phyloP scores from a whole-genome alignment of 257 asterid genomes.

The Henckelia pumila region DNA sequence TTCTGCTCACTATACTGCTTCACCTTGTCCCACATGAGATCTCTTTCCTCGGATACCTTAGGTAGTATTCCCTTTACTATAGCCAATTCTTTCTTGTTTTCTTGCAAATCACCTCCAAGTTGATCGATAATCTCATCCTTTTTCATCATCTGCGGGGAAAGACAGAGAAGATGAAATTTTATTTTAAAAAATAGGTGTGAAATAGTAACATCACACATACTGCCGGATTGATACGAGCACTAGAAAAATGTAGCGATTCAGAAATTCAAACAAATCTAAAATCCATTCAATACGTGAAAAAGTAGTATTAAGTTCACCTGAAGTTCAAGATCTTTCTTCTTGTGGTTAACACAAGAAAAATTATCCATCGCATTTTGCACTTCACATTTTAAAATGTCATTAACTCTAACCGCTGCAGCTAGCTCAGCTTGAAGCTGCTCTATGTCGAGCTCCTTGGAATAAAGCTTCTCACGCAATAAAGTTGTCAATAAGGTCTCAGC shows the following conservation, averaged over 20 bases:
- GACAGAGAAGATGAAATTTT: not conserved
- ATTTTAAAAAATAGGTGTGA: too few species aligned
- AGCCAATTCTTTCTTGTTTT: slow-evolving; percentile 64
- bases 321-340: slow-evolving; percentile 81
- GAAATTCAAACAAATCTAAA: not conserved
- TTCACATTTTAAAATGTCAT: slow-evolving; percentile 79
- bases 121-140: slow-evolving; percentile 72
- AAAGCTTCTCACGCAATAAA: slow-evolving; percentile 81
- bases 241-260: not conserved
- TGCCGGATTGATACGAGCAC: not conserved
- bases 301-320: slow-evolving; percentile 47
- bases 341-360: slow-evolving; percentile 71
- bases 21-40: slow-evolving; percentile 83
- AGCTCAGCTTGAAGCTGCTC: slow-evolving; percentile 95
- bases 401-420: slow-evolving; percentile 80
- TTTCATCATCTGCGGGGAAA: slow-evolving; percentile 55
- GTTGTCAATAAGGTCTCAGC: slow-evolving; percentile 82
- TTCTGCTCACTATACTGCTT: slow-evolving; percentile 68
- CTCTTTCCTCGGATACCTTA: slow-evolving; percentile 88
- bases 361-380: slow-evolving; percentile 76
- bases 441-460: slow-evolving; percentile 66
- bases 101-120: slow-evolving; percentile 73
- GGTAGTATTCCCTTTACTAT: slow-evolving; percentile 72
- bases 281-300: not conserved
- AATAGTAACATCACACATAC: not conserved